These are phyloP conservation scores for Quercus mongolica DNA, from an alignment of 306 rosid species.

Conservation along the genomic window DNA sequence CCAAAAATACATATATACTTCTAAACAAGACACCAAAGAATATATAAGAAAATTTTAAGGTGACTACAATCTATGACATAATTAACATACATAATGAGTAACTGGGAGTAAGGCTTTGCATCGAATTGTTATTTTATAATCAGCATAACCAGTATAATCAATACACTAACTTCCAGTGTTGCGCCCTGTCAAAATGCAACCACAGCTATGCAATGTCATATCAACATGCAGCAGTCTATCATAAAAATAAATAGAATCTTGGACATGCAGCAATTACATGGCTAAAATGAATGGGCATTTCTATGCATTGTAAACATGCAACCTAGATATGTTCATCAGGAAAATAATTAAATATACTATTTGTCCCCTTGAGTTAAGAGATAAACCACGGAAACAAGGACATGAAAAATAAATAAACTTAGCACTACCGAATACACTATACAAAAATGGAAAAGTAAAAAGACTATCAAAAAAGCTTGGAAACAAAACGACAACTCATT, in stretches of 20 bases:
- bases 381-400: background rate
- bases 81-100: background rate
- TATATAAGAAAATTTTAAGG: background rate
- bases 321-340: background rate
- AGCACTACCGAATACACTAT: background rate
- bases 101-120: background rate
- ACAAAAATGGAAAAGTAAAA: background rate
- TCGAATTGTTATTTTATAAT: background rate
- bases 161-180: slow-evolving; percentile 25
- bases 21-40: background rate
- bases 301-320: background rate
- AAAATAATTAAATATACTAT: background rate
- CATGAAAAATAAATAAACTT: background rate
- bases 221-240: slow-evolving; percentile 8
- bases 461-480: background rate
- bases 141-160: slow-evolving; percentile 6
- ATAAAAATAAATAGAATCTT: slow-evolving; percentile 12
- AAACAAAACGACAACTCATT: background rate
- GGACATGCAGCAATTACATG: background rate
- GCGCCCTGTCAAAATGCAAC: slow-evolving; percentile 25
- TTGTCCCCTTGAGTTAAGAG: background rate
- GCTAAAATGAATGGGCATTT: background rate
- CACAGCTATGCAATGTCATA: slow-evolving; percentile 23
- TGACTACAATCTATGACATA: background rate
- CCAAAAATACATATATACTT: background rate